Evolutionary conservation across 495 filamentous ascomycete genomes (phyloP).

Genomic region (Saxophila tyrrhenica): DNA sequence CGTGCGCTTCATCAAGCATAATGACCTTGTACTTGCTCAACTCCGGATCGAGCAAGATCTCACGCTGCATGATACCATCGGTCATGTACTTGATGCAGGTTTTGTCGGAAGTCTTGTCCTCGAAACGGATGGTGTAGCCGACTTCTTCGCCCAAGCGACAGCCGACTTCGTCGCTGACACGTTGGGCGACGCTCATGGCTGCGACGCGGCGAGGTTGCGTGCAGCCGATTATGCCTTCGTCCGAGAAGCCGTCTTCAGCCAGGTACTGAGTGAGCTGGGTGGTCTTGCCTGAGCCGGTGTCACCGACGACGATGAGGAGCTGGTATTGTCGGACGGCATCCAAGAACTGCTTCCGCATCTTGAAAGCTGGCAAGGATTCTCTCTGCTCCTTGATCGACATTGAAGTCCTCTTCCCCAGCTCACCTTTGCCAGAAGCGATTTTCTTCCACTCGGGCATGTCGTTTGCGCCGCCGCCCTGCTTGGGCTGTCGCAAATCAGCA

Average conservation of each 20-base stretch:
- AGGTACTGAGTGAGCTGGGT: slow-evolving; percentile 94
- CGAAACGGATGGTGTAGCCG: slow-evolving; percentile 95
- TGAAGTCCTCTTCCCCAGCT: slow-evolving; percentile 73
- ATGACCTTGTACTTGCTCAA: slow-evolving; percentile 85
- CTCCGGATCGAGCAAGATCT: slow-evolving; percentile 83
- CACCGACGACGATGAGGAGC: slow-evolving; percentile 88
- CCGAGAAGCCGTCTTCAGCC: slow-evolving; percentile 81
- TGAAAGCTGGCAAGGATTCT: slow-evolving; percentile 80
- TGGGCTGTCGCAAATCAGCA: slow-evolving; percentile 56
- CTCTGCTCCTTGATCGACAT: slow-evolving; percentile 94
- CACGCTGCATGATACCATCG: slow-evolving; percentile 93
- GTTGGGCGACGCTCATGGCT: slow-evolving; percentile 92
- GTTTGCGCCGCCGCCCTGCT: slow-evolving; percentile 44
- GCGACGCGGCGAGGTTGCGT: slow-evolving; percentile 96
- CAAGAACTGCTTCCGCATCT: slow-evolving; percentile 77
- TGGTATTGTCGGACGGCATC: slow-evolving; percentile 83
- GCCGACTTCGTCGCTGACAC: slow-evolving; percentile 93
- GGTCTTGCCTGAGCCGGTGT: slow-evolving; percentile 95
- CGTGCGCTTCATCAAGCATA: slow-evolving; percentile 97
- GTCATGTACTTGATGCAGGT: slow-evolving; percentile 99
- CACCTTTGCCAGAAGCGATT: slow-evolving; percentile 68
- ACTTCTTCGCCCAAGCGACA: slow-evolving; percentile 85
- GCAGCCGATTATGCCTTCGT: slow-evolving; percentile 88
- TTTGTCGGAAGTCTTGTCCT: slow-evolving; percentile 79
- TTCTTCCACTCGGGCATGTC: slow-evolving; percentile 87